Base-by-base conservation (phyloP, 1,284 basidiomycete species). In the Gastroboletus turbinatus region DNA sequence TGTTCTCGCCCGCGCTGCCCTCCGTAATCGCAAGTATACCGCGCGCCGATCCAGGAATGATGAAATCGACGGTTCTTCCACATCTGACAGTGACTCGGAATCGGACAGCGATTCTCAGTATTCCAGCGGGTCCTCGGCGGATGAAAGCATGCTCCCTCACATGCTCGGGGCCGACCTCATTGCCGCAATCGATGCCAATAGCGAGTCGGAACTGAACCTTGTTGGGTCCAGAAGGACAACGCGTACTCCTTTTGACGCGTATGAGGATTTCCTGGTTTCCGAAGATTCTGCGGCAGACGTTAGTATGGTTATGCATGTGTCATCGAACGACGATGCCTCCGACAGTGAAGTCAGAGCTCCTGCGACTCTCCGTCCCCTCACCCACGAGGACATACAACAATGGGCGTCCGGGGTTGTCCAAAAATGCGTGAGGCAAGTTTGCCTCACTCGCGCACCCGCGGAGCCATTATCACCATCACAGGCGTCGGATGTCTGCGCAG, bases 111-210 rank as follows among this genome's bases (percentile, higher is more conserved):
- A 55, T 38, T 67, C 68, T 21, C 60, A 56, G 29, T 42, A 33
- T 30, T 69, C 68, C n/a, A 58, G 56, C 21, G 58, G 46, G 21
- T 66, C 68, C 35, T 67, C 63, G 7, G 50, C 40, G 5, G 58
- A 67, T 32, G 63, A 59, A 53, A 47, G 23, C 30, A 57, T 67
- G 49, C 55, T 69, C 13, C 65, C 65, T 45, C 63, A 57, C 25
- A 69, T 69, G 13, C 65, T 67, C 2, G 65, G 68, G 23, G 42
- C 67, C 17, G 68, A 67, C 40, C 68, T 67, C 36, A 63, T 67
- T 11, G 65, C 68, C 9, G 65, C 65, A 6, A 61, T 67, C 29
- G 61, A 67, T 44, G 63, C 68, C 32, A 69, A 70, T 19, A 69
- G 65, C 53, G 68, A 69, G 39, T 62, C 65, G 1, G 68, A 35